phyloP scores from a whole-genome alignment of 345 rosid genomes.

The Aquilaria malaccensis region DNA sequence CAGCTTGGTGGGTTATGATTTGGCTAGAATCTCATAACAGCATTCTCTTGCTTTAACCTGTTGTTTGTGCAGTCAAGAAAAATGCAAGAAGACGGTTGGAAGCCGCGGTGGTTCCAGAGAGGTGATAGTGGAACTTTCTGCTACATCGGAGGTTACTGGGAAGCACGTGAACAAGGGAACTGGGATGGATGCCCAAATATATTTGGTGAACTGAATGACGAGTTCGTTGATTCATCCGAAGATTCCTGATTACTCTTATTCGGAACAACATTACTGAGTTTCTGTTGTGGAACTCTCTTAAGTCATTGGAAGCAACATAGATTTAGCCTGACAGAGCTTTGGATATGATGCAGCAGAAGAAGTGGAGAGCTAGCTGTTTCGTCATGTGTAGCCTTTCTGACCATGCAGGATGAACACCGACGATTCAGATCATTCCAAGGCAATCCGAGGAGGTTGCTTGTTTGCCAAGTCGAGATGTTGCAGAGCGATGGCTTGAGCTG shows the following conservation, averaged over 20 bases:
- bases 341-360: slow-evolving; percentile 11
- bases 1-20: no score
- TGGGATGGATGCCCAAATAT: slow-evolving; percentile 85
- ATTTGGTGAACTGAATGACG: slow-evolving; percentile 64
- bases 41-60: slow-evolving; percentile 1
- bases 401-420: no score
- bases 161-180: slow-evolving; percentile 50
- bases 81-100: slow-evolving; percentile 91
- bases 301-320: neutral
- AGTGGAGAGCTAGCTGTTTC: no score
- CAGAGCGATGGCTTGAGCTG: no score
- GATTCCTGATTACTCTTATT: slow-evolving; percentile 12
- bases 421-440: no score
- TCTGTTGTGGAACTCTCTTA: neutral
- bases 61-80: slow-evolving; percentile 53
- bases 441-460: no score
- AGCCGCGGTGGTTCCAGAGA: slow-evolving; percentile 73
- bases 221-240: slow-evolving; percentile 26
- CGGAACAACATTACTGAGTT: neutral
- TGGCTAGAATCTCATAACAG: neutral
- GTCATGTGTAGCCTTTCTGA: no score
- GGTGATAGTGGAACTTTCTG: slow-evolving; percentile 53
- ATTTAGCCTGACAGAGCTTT: neutral
- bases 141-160: slow-evolving; percentile 90
- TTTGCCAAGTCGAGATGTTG: no score